These are phyloP conservation scores for Skeletonema potamos DNA, from an alignment of 108 stramenopile species.

Conservation along the genomic window DNA sequence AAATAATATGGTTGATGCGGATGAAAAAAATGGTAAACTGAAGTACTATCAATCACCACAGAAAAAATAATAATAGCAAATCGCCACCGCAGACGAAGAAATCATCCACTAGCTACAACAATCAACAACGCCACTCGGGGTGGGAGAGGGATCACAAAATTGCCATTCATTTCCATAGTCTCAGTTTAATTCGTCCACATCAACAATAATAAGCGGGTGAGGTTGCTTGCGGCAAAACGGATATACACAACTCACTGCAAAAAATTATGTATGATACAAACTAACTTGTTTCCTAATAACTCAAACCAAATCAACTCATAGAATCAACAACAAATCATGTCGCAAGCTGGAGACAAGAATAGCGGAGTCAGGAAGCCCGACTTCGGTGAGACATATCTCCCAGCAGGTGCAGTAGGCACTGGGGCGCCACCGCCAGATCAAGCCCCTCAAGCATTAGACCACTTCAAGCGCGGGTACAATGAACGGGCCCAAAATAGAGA, in stretches of 20 bases:
- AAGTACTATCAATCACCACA: too few species aligned
- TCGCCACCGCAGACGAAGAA: too few species aligned
- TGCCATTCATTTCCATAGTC: background rate
- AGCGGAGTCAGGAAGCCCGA: background rate
- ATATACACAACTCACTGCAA: too few species aligned
- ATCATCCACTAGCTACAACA: background rate
- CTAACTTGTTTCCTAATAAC: background rate
- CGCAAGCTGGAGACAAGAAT: background rate
- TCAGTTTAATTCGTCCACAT: background rate
- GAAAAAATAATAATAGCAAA: too few species aligned
- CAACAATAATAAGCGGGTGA: background rate
- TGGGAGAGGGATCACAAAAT: background rate
- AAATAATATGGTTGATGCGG: too few species aligned
- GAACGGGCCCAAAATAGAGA: conserved; percentile 68
- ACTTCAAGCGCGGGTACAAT: conserved; percentile 80
- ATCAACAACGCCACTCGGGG: background rate
- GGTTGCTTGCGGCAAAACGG: too few species aligned
- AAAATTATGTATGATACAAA: too few species aligned
- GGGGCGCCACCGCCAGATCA: conserved; percentile 29
- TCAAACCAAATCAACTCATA: background rate
- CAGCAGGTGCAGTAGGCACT: background rate
- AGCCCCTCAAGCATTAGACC: conserved; percentile 76
- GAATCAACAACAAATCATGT: background rate
- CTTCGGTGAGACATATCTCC: background rate
- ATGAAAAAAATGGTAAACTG: too few species aligned